phyloP scores from a whole-genome alignment of 2,329 filamentous ascomycete species.

The Rutstroemia sp. region DNA sequence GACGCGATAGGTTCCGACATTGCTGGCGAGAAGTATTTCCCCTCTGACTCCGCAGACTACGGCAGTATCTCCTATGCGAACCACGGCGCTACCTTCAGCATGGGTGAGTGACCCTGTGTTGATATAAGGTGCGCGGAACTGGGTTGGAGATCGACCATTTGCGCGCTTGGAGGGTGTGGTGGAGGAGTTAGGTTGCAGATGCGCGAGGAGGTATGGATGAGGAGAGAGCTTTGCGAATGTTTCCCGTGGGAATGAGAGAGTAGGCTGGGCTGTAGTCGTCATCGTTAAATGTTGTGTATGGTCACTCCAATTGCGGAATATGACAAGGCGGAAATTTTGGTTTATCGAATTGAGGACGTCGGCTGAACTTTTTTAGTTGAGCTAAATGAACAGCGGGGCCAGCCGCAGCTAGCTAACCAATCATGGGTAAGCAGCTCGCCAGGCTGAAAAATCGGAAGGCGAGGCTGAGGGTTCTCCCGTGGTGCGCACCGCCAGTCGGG shows the following conservation, averaged over 20 bases:
- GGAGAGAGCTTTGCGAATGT: constrained; percentile 88
- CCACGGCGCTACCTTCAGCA: constrained; percentile 81
- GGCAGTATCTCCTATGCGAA: constrained; percentile 82
- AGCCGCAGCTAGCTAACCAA: not conserved
- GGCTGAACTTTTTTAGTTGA: constrained; percentile 9
- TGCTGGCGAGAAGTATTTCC: constrained; percentile 70
- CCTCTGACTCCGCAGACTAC: constrained; percentile 90
- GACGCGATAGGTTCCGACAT: constrained; percentile 61
- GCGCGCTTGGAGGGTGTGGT: constrained; percentile 59
- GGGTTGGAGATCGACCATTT: constrained; percentile 67
- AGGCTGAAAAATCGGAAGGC: not conserved
- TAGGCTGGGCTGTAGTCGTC: constrained; percentile 22
- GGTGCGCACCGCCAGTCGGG: not conserved
- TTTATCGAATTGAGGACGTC: constrained; percentile 3
- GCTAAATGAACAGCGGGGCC: constrained; percentile 1
- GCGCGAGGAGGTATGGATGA: constrained; percentile 81
- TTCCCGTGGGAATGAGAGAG: constrained; percentile 45
- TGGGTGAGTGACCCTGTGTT: constrained; percentile 83
- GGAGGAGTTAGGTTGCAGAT: constrained; percentile 56
- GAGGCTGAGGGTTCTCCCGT: not conserved
- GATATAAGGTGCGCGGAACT: constrained; percentile 65
- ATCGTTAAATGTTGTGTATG: constrained; percentile 12
- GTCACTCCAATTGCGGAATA: not conserved
- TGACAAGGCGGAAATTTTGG: constrained; percentile 7
- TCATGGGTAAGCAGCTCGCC: not conserved